These are phyloP conservation scores for Tolypocladium endophyticum DNA, from an alignment of 2,329 filamentous ascomycete species.

Conservation along the genomic window DNA sequence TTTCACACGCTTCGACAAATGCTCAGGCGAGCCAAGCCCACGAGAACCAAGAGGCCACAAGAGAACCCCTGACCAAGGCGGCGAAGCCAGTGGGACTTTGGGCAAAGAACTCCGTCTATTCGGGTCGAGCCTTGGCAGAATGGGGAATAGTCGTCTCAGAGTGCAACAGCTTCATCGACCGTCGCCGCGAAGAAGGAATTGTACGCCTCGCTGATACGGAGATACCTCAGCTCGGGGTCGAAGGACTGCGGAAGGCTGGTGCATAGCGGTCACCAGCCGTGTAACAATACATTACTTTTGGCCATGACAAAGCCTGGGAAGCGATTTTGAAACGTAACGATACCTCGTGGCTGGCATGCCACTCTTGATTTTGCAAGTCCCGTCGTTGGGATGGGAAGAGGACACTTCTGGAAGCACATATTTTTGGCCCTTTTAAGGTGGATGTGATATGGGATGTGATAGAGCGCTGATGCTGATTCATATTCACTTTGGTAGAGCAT, in stretches of 20 bases:
- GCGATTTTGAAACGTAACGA: neutral
- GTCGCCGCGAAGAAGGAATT: constrained; percentile 64
- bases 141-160: constrained; percentile 68
- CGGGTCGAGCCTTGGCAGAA: constrained; percentile 65
- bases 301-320: neutral
- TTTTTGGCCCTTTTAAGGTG: no score
- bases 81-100: constrained; percentile 35
- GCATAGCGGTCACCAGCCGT: constrained; percentile 10
- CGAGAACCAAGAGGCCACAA: constrained; percentile 6
- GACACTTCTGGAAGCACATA: neutral
- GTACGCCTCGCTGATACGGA: constrained; percentile 57
- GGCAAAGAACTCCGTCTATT: constrained; percentile 44
- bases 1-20: neutral
- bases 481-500: neutral
- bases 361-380: neutral
- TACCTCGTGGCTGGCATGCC: constrained; percentile 1
- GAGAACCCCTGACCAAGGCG: constrained; percentile 28
- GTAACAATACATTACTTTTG: neutral
- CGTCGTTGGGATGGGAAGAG: neutral
- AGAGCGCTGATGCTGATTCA: neutral
- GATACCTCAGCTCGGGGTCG: constrained; percentile 29
- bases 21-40: neutral
- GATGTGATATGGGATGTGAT: neutral
- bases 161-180: constrained; percentile 72
- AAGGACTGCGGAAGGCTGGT: constrained; percentile 28